Evolutionary conservation across 1,139 yeast genomes (phyloP).

Genomic region (Debaryomyces robertsiae): DNA sequence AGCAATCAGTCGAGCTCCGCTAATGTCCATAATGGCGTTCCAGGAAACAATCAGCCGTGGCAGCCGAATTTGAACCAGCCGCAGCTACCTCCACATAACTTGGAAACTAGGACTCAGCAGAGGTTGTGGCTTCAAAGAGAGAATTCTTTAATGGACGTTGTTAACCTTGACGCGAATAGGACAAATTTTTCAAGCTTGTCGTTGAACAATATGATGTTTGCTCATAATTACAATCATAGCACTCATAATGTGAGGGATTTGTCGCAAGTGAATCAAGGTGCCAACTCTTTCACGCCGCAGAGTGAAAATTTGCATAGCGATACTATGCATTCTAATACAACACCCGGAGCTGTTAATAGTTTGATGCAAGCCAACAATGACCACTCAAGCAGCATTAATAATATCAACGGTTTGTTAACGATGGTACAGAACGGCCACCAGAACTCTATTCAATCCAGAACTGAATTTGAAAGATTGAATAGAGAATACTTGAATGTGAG

Average conservation of each 20-base stretch:
- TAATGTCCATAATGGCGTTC: not conserved
- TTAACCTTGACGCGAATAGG: constrained; percentile 37
- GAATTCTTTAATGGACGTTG: constrained; percentile 62
- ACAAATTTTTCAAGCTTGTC: constrained; percentile 47
- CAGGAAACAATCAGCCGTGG: constrained; percentile 5
- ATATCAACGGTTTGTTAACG: constrained; percentile 35
- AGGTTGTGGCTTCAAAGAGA: constrained; percentile 83
- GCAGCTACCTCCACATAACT: constrained; percentile 17
- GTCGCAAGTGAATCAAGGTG: constrained; percentile 7
- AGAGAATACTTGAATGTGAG: constrained; percentile 73
- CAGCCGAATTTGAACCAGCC: constrained; percentile 10
- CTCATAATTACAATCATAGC: constrained; percentile 34
- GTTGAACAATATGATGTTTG: constrained; percentile 51
- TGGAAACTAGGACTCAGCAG: constrained; percentile 72
- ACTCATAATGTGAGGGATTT: constrained; percentile 28
- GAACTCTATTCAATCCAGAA: constrained; percentile 62
- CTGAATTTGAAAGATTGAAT: constrained; percentile 75
- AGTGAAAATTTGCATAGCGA: not conserved
- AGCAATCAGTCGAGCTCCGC: constrained; percentile 13
- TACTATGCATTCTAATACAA: constrained; percentile 1
- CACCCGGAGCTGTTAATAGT: not conserved
- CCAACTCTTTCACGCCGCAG: constrained; percentile 8
- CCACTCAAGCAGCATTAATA: constrained; percentile 20
- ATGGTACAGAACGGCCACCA: constrained; percentile 39
- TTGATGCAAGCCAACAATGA: not conserved